These are phyloP conservation scores for Leccinellum albellum DNA, from an alignment of 768 basidiomycete genomes.

Conservation along the genomic window DNA sequence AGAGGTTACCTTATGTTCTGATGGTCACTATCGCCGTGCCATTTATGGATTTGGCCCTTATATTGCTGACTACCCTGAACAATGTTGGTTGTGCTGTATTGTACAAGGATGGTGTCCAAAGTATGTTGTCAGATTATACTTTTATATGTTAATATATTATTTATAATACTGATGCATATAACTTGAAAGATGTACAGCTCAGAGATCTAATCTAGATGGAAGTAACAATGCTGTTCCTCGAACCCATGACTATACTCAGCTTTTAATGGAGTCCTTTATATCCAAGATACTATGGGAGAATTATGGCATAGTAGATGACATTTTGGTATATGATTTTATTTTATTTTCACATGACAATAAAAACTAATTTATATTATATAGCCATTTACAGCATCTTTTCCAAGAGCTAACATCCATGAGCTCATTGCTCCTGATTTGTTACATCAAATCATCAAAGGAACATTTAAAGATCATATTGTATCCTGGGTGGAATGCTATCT, in stretches of 20 bases:
- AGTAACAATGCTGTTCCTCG: neutral
- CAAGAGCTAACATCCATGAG: neutral
- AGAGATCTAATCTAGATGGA: neutral
- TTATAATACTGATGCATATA: neutral
- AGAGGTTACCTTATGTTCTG: neutral
- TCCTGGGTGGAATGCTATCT: neutral
- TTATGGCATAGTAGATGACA: neutral
- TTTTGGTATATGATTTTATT: neutral
- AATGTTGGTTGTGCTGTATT: constrained; percentile 16
- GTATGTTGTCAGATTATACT: neutral
- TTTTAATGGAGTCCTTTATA: neutral
- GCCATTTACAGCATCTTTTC: neutral
- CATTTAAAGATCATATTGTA: neutral
- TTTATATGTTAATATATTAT: neutral
- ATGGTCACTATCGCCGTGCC: constrained; percentile 17
- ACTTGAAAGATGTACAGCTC: neutral
- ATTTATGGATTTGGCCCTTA: constrained; percentile 35
- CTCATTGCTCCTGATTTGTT: neutral
- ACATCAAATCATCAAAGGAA: neutral
- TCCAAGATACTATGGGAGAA: neutral
- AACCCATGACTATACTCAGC: neutral
- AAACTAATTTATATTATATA: neutral
- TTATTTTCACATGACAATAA: neutral
- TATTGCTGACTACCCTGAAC: constrained; percentile 42
- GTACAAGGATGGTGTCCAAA: constrained; percentile 6